Conservation (phyloP, 139 green algal species). For the Coelastrella sp. region DNA sequence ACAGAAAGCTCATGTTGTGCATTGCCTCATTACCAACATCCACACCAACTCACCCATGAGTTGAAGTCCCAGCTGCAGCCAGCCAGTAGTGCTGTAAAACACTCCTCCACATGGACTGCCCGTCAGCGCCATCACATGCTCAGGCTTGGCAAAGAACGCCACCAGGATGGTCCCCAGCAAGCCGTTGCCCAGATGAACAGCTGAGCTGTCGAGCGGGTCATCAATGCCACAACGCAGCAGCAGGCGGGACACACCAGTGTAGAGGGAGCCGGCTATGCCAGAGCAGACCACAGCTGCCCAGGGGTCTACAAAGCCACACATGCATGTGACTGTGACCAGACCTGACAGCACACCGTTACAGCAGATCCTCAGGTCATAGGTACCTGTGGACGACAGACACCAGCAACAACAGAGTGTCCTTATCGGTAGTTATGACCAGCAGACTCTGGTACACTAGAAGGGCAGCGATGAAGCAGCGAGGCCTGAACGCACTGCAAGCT, state of each 20-base stretch:
- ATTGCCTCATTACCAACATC: too few relatives aligned
- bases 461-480: background rate
- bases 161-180: conserved; percentile 54
- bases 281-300: conserved; percentile 61
- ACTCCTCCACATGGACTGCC: conserved; percentile 56
- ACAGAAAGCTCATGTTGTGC: too few relatives aligned
- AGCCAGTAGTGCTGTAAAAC: conserved; percentile 54
- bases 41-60: conserved; percentile 47
- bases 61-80: conserved; percentile 62
- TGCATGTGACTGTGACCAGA: conserved; percentile 57
- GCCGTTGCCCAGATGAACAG: conserved; percentile 58
- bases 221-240: conserved; percentile 61
- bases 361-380: conserved; percentile 58
- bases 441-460: background rate
- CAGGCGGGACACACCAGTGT: conserved; percentile 51
- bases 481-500: too few relatives aligned
- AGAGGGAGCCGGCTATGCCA: conserved; percentile 49
- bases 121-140: conserved; percentile 54
- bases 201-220: conserved; percentile 61
- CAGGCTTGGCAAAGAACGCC: conserved; percentile 55
- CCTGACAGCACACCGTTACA: conserved; percentile 63
- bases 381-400: conserved; percentile 37
- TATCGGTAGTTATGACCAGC: background rate
- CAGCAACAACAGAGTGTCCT: background rate
- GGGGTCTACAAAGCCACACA: conserved; percentile 58